Evolutionary conservation across 345 rosid genomes (phyloP).

Genomic region (Sisymbrium irio): DNA sequence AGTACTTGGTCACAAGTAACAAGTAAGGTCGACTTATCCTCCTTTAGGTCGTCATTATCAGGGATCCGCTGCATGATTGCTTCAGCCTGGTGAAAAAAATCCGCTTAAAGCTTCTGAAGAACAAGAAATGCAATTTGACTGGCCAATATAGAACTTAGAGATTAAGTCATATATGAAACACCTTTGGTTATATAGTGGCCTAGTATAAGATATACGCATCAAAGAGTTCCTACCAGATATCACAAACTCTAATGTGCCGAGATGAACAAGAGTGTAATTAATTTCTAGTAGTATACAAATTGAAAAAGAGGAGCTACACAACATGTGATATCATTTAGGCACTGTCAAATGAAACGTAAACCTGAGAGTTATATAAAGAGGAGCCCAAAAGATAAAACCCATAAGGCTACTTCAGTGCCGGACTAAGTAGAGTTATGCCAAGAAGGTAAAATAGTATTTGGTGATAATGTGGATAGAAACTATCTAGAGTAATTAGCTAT

Average conservation of each 20-base stretch:
- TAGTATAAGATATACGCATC: too few relatives aligned
- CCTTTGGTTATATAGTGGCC: background rate
- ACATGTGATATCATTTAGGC: too few relatives aligned
- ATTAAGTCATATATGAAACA: background rate
- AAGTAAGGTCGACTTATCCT: conserved; percentile 59
- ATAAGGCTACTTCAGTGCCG: too few relatives aligned
- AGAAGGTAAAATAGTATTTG: conserved; percentile 43
- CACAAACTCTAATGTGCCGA: background rate
- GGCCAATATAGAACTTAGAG: background rate
- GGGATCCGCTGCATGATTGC: conserved; percentile 65
- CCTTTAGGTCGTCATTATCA: conserved; percentile 41
- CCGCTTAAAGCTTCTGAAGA: conserved; percentile 27
- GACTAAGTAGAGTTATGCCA: too few relatives aligned
- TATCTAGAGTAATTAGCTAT: background rate
- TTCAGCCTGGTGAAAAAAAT: conserved; percentile 66
- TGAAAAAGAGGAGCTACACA: too few relatives aligned
- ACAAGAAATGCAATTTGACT: background rate
- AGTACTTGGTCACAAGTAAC: conserved; percentile 84
- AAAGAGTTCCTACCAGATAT: background rate
- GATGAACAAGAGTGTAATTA: background rate
- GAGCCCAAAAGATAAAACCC: too few relatives aligned
- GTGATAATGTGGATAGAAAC: conserved; percentile 14
- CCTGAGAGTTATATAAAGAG: too few relatives aligned
- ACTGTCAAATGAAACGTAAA: too few relatives aligned
- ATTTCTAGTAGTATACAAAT: too few relatives aligned